phyloP scores from a whole-genome alignment of 2,329 filamentous ascomycete genomes.

The Peltaster fructicola region DNA sequence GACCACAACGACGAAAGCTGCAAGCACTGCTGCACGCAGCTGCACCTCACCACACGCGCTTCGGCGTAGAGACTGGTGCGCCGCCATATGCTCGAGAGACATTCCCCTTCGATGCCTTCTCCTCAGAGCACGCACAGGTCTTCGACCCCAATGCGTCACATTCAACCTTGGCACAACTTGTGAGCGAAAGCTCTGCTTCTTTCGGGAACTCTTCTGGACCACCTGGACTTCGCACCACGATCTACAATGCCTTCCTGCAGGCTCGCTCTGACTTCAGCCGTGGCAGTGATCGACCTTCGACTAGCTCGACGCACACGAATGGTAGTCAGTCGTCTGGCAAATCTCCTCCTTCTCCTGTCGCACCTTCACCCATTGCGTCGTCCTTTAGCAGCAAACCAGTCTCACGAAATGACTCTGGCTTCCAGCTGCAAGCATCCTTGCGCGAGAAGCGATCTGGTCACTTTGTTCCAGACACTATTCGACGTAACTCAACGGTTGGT shows the following conservation, averaged over 20 bases:
- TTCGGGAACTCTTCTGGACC: slow-evolving; percentile 50
- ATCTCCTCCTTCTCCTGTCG: slow-evolving; percentile 45
- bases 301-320: slow-evolving; percentile 38
- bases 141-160: slow-evolving; percentile 55
- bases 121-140: slow-evolving; percentile 65
- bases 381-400: slow-evolving; percentile 64
- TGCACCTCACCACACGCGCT: slow-evolving; percentile 75
- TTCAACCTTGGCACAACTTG: slow-evolving; percentile 67
- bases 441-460: slow-evolving; percentile 90
- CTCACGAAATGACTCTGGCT: slow-evolving; percentile 84
- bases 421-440: slow-evolving; percentile 67
- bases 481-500: slow-evolving; percentile 65
- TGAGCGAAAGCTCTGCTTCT: slow-evolving; percentile 71
- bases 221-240: slow-evolving; percentile 38
- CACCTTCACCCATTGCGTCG: slow-evolving; percentile 65
- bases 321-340: slow-evolving; percentile 18
- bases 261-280: slow-evolving; percentile 48
- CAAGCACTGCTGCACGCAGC: slow-evolving; percentile 74
- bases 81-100: slow-evolving; percentile 87
- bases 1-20: slow-evolving; percentile 79
- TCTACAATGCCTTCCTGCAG: slow-evolving; percentile 84
- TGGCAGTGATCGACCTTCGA: slow-evolving; percentile 56
- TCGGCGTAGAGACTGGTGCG: slow-evolving; percentile 70
- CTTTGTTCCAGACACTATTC: slow-evolving; percentile 55
- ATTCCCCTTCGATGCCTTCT: slow-evolving; percentile 78